Conservation (phyloP, 2,329 filamentous ascomycete genomes). For the Penicillium sp. region DNA sequence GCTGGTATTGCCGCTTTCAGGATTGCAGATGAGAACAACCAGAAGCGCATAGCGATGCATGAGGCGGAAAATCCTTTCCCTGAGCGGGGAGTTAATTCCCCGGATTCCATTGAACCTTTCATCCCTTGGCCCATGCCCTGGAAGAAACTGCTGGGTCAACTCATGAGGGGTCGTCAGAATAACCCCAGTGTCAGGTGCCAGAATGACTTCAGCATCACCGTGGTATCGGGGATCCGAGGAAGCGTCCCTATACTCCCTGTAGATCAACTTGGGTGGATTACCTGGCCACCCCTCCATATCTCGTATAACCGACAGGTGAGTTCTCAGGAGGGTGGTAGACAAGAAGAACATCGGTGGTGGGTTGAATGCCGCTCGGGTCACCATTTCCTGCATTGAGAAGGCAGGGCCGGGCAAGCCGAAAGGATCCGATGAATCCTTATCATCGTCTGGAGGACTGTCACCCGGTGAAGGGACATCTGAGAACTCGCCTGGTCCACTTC, state of each 20-base stretch:
- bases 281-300: constrained; percentile 17
- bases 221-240: background rate
- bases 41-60: background rate
- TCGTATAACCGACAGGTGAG: background rate
- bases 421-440: background rate
- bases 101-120: background rate
- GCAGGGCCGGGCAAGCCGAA: background rate
- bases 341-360: constrained; percentile 16
- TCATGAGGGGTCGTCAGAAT: constrained; percentile 69
- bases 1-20: background rate
- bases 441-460: background rate
- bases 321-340: constrained; percentile 25
- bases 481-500: background rate
- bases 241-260: constrained; percentile 23
- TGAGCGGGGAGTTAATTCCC: background rate
- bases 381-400: background rate
- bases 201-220: constrained; percentile 62
- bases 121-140: constrained; percentile 43
- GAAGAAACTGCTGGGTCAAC: constrained; percentile 68
- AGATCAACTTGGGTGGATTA: constrained; percentile 21
- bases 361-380: background rate
- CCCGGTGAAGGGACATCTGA: background rate
- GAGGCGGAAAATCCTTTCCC: background rate
- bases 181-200: constrained; percentile 68
- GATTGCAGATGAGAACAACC: background rate